Conservation (phyloP, 441 rosid genomes). For the Pelargonium australe region DNA sequence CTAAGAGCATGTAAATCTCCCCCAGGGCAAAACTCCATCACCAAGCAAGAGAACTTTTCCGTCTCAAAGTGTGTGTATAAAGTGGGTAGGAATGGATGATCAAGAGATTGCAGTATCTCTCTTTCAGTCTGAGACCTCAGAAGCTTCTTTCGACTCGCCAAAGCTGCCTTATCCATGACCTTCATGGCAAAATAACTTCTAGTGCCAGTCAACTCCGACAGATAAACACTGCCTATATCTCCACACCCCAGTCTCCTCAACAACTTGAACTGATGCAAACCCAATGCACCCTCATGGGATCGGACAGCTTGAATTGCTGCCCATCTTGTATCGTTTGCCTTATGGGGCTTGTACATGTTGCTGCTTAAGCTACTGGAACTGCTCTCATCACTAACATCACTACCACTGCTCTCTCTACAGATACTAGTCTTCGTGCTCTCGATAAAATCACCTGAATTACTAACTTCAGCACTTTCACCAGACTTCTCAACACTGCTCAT, state of each 20-base stretch:
- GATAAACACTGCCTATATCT: conserved; percentile 38
- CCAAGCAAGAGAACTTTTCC: conserved; percentile 65
- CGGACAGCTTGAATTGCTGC: conserved; percentile 82
- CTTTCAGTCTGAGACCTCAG: conserved; percentile 92
- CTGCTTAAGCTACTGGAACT: conserved; percentile 90
- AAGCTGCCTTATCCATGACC: conserved; percentile 96
- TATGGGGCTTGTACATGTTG: conserved; percentile 85
- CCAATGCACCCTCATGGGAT: conserved; percentile 73
- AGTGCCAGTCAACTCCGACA: neutral
- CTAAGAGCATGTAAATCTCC: conserved; percentile 92
- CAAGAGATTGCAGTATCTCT: conserved; percentile 84
- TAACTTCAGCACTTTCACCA: conserved; percentile 62
- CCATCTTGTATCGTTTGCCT: conserved; percentile 96
- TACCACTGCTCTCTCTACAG: conserved; percentile 83
- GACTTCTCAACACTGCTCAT: conserved; percentile 70
- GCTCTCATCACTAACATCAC: conserved; percentile 94
- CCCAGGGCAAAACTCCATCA: conserved; percentile 83
- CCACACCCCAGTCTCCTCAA: conserved; percentile 92
- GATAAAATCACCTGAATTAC: conserved; percentile 70
- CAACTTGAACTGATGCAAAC: conserved; percentile 87
- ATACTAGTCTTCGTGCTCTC: conserved; percentile 85
- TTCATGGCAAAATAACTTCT: conserved; percentile 89
- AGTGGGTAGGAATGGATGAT: conserved; percentile 94
- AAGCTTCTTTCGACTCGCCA: conserved; percentile 85
- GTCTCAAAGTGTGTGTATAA: conserved; percentile 75